Conservation (phyloP, 805 yeast species). For the Saccharomycopsis sp. region DNA sequence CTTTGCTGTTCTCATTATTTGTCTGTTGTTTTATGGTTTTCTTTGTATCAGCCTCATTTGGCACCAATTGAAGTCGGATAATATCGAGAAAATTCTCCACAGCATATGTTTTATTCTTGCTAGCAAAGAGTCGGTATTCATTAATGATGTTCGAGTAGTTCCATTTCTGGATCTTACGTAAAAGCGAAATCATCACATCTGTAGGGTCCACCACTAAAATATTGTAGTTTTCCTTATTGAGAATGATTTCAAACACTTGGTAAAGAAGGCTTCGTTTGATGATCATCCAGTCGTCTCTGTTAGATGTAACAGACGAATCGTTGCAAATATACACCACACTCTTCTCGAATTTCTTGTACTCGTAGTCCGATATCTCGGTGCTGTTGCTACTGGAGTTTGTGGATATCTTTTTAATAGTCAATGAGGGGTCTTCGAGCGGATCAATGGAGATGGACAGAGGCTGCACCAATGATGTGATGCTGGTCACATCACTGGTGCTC, state of each 20-base stretch:
- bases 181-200: constrained; percentile 70
- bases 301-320: constrained; percentile 7
- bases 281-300: constrained; percentile 52
- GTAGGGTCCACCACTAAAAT: constrained; percentile 73
- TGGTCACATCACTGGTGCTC: constrained; percentile 3
- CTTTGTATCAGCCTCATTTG: constrained; percentile 23
- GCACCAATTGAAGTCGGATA: constrained; percentile 46
- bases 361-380: background rate
- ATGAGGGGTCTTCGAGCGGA: background rate
- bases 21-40: background rate
- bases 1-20: background rate
- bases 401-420: constrained; percentile 7
- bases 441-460: constrained; percentile 22
- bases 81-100: constrained; percentile 81
- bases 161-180: constrained; percentile 86
- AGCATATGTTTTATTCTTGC: constrained; percentile 65
- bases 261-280: constrained; percentile 59
- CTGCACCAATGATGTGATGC: constrained; percentile 20
- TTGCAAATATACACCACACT: constrained; percentile 11
- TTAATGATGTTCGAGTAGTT: constrained; percentile 73
- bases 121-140: constrained; percentile 75
- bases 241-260: constrained; percentile 56
- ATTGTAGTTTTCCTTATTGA: constrained; percentile 60
- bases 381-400: constrained; percentile 27
- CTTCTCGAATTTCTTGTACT: constrained; percentile 9